Base-by-base conservation (phyloP, 2,329 filamentous ascomycete species). In the Colletotrichum tofieldiae region DNA sequence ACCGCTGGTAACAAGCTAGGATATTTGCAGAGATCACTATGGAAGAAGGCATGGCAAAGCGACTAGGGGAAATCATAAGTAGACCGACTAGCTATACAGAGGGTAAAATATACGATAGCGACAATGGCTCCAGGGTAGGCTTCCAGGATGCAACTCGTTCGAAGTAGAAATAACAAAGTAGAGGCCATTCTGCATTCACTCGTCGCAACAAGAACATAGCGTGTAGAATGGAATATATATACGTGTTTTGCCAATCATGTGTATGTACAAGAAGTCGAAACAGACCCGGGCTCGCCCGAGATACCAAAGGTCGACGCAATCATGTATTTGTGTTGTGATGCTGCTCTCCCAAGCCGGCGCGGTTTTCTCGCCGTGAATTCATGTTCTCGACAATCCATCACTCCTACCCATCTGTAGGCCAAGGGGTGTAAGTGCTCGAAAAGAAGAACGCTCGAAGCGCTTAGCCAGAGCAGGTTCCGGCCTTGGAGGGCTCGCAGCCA, bases 401-500 rank as follows among this genome's bases (percentile, higher is more conserved):
- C 23, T 49, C 5, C 32, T 18, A 5, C 5, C 18, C 16, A 16
- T 12, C 37, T 20, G 2, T 3, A 8, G 29, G n/a, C 14, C 32
- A 56, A 35, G 23, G 32, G n/a, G 32, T 18, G n/a, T 6, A 11
- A n/a, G 16, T 6, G 5, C 20, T 37, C 20, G 23, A 11, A 49
- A 29, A 16, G 11, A 20, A 35, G 6, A 32, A 11, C 37, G 6
- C 7, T 14, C 5, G 14, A n/a, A 0, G 16, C 14, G 29, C 39
- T 71, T 71, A 71, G 45, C 61, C 67, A 35, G 67, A 71, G 67
- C 71, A 73, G 67, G 59, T 52, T 45, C 71, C 67, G 12, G 55
- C 62, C 63, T 73, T 71, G 29, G 52, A 37, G 71, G 76, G 72
- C 74, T 79, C 72, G 64, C 78, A 74, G 71, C 77, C 72, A 73